A percentile compares a stretch with the other conserved stretches of the same genome.
These are phyloP conservation scores for Globisporangium carolinianum DNA, from an alignment of 352 stramenopile genomes.

Conservation along the genomic window DNA sequence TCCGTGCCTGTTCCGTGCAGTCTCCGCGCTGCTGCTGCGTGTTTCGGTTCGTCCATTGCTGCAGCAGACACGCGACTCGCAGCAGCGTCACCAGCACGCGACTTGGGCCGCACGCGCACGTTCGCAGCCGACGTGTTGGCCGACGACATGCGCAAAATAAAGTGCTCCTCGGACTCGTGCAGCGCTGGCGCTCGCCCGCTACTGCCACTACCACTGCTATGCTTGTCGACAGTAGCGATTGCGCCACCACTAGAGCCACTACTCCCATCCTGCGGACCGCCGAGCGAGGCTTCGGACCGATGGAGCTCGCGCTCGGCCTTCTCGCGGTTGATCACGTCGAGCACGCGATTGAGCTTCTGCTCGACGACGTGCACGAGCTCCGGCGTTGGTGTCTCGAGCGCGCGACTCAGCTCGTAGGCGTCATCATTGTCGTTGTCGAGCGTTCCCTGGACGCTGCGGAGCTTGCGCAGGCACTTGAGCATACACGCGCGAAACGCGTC, in stretches of 20 bases:
- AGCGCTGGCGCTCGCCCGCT: slow-evolving; percentile 48
- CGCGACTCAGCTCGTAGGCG: slow-evolving; percentile 58
- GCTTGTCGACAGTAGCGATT: slow-evolving; percentile 15
- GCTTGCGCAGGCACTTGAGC: slow-evolving; percentile 74
- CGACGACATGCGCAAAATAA: slow-evolving; percentile 76
- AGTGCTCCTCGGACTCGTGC: slow-evolving; percentile 76
- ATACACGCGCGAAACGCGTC: slow-evolving; percentile 79
- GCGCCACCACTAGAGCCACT: slow-evolving; percentile 23
- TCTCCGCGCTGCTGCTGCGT: slow-evolving; percentile 9
- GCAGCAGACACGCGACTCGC: slow-evolving; percentile 17
- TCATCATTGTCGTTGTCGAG: slow-evolving; percentile 74
- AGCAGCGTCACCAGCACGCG: slow-evolving; percentile 14
- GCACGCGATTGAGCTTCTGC: slow-evolving; percentile 74
- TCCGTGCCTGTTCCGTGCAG: slow-evolving; percentile 9
- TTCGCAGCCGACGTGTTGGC: slow-evolving; percentile 60
- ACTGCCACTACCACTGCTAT: slow-evolving; percentile 20
- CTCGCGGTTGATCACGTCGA: slow-evolving; percentile 81
- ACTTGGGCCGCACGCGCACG: slow-evolving; percentile 73
- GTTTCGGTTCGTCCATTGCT: slow-evolving; percentile 18
- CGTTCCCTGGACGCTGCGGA: slow-evolving; percentile 62
- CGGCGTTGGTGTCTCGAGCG: slow-evolving; percentile 57
- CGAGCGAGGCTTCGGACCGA: slow-evolving; percentile 43
- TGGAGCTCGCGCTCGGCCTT: slow-evolving; percentile 77
- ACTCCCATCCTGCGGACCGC: slow-evolving; percentile 4
- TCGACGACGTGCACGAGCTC: slow-evolving; percentile 76